Base-by-base conservation (phyloP, 495 filamentous ascomycete genomes). In the Penicillium fimorum region DNA sequence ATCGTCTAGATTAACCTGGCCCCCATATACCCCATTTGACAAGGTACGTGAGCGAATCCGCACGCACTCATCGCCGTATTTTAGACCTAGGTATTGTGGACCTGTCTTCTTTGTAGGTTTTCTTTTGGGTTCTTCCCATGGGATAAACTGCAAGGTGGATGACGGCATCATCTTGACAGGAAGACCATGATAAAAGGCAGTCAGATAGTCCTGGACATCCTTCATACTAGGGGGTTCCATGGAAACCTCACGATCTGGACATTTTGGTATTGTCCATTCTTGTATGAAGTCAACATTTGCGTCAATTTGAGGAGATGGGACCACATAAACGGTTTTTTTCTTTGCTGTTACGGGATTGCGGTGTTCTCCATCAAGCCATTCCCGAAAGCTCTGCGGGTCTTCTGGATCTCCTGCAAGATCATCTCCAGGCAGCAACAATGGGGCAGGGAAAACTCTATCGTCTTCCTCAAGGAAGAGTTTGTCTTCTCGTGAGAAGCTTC, bases 1-100 rank as follows among this genome's bases (percentile, higher is more conserved):
- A 62, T 89, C 85, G 59, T 83, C 70, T 2, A 89, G 73, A 59
- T 87, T 84, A 2, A 89, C 61, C 59, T 89, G 84, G 13, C 67
- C 63, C 12, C 63, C 15, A 56, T 79, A 88, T 11, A 68, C 38
- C 0, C 65, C 61, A 47, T 86, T 77, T 2, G 78, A 79, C 3
- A 72, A 74, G 5, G 71, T 59, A 1, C 86, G 81, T 8, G 67
- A 70, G 10, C 83, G 80, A 58, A 89, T 81, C 13, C 83, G 78
- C 20, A 80, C 76, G 41, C 63, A 64, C 24, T 70, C 62, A 17
- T 63, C 65, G 22, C 68, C 24, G 7, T 64, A 59, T 5, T 64
- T 50, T 22, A 85, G 76, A 22, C 77, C 83, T 42, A 84, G 71
- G 46, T 68, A 68, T 27, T 48, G 45, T 2, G 20, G 48, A 2